Conservation (phyloP, 495 filamentous ascomycete species). For the Hyaloscypha variabilis region DNA sequence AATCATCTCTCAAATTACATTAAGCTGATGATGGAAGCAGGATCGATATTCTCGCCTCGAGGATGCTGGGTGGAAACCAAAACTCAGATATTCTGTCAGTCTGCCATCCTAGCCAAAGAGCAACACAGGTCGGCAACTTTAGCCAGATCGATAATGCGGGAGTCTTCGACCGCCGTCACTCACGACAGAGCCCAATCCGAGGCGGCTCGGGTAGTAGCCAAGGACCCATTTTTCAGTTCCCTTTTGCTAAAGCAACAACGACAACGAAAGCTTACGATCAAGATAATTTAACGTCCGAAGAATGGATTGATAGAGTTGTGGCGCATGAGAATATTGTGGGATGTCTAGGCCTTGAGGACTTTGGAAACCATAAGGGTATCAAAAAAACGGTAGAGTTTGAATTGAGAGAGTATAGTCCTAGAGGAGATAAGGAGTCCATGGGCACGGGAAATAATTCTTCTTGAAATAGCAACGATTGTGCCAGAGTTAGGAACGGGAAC, state of each 20-base stretch:
- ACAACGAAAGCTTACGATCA: too few species aligned
- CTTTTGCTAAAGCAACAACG: too few species aligned
- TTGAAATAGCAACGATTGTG: too few species aligned
- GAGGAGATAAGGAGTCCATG: background rate
- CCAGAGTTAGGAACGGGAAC: too few species aligned
- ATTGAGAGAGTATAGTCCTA: conserved; percentile 12
- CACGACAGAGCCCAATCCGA: too few species aligned
- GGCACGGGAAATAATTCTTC: too few species aligned
- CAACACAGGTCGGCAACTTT: background rate
- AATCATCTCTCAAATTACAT: background rate
- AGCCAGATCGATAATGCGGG: background rate
- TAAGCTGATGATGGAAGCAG: conserved; percentile 6
- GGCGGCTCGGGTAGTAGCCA: too few species aligned
- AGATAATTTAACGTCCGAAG: background rate
- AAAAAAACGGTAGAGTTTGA: conserved; percentile 25
- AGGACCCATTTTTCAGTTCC: too few species aligned
- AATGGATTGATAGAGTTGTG: background rate
- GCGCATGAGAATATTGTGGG: background rate
- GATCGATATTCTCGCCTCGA: conserved; percentile 29
- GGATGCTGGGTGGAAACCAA: conserved; percentile 10
- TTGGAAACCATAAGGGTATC: too few species aligned
- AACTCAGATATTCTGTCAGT: background rate
- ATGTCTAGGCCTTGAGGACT: too few species aligned
- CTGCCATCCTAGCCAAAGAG: too few species aligned
- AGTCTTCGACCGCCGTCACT: too few species aligned